Evolutionary conservation across 306 rosid species (phyloP), one percentile per base, ranked within the genome.

Genomic region (Hylodesmum podocarpum): DNA sequence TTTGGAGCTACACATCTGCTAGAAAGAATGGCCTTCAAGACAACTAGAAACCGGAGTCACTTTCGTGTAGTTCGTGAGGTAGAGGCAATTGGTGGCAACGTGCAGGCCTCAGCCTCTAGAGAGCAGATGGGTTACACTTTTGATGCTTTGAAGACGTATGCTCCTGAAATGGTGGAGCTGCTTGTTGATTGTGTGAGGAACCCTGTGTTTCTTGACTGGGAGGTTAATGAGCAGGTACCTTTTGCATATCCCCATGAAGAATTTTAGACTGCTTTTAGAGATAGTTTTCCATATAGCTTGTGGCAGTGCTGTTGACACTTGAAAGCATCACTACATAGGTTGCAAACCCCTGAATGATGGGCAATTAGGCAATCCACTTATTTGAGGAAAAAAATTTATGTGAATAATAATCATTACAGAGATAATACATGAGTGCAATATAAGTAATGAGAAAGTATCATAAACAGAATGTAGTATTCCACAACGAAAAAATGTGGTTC

Each of bases 111-210:
- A 0, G 93, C 96, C 83, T 89, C 95, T 69, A 83, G 93, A 75
- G 98, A 95, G 83, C 98, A 89, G 89, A 95, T 95, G 96, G 87
- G 93, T 81, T 95, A 95, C 82, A 88, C 97, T 31, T 89, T 83
- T 84, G 93, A 87, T 88, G 91, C 96, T 76, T 82, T 95, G 81
- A 95, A 92, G 88, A 89, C 96, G 1, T 77, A 92, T 85, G 86
- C 86, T 87, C 98, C 97, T 65, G 90, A 90, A 84, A 94, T 92
- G 97, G 97, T 90, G 41, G 98, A 94, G 86, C 88, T 94, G 22
- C 98, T 94, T 65, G 75, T 86, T 73, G 98, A 94, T 77, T 72
- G 73, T 62, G 93, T 88, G 58, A 87, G 95, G 85, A 94, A 94
- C 73, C 90, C 98, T 31, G 89, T 66, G 36, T 94, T 92, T 81